Evolutionary conservation across 306 rosid genomes (phyloP).

Genomic region (Citrullus amarus): DNA sequence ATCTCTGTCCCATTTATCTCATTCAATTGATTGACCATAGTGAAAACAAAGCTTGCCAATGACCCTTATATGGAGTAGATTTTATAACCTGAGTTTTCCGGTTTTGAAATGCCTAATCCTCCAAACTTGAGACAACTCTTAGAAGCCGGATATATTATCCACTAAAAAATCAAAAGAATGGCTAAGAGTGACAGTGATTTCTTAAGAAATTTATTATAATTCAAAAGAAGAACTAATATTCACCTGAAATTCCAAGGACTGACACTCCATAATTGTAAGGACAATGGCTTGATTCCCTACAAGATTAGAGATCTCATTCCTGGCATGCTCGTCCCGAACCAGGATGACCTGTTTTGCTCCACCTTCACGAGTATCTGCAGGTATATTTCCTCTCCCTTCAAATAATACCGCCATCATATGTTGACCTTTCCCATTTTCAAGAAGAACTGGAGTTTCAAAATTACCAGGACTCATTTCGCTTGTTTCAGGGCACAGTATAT

Average conservation of each 20-base stretch:
- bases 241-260: slow-evolving; percentile 70
- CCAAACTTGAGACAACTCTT: neutral
- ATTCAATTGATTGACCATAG: neutral
- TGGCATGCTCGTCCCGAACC: slow-evolving; percentile 49
- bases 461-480: slow-evolving; percentile 14
- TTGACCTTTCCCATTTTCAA: slow-evolving; percentile 28
- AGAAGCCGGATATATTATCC: neutral
- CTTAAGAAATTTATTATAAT: neutral
- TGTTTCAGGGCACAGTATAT: slow-evolving; percentile 20
- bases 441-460: slow-evolving; percentile 41
- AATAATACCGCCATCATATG: slow-evolving; percentile 34
- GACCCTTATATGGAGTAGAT: neutral
- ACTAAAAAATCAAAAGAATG: neutral
- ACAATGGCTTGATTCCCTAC: slow-evolving; percentile 48
- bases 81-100: no score
- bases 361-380: slow-evolving; percentile 34
- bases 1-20: neutral
- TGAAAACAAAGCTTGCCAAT: neutral
- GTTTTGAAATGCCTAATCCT: neutral
- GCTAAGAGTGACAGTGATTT: neutral
- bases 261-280: slow-evolving; percentile 51
- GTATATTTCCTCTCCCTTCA: slow-evolving; percentile 20
- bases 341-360: slow-evolving; percentile 66
- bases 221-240: neutral
- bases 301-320: slow-evolving; percentile 19